These are phyloP conservation scores for Neurospora tetraspora DNA, from an alignment of 495 filamentous ascomycete genomes.

Conservation along the genomic window DNA sequence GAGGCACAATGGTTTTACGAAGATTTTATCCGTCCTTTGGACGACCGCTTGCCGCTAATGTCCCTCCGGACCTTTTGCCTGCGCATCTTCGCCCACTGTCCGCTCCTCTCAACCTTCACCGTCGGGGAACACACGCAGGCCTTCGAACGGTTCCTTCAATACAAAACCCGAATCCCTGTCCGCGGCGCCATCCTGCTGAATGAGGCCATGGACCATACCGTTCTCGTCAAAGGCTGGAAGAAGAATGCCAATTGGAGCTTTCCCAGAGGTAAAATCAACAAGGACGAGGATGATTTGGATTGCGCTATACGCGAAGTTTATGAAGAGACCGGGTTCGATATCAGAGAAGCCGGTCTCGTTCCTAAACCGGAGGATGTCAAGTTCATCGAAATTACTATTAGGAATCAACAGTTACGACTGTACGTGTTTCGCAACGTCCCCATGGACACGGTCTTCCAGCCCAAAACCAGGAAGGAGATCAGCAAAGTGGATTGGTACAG, in stretches of 20 bases:
- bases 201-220: constrained; percentile 77
- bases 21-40: constrained; percentile 89
- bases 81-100: constrained; percentile 87
- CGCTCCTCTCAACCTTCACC: constrained; percentile 71
- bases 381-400: constrained; percentile 75
- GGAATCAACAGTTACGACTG: constrained; percentile 83
- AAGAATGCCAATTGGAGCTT: constrained; percentile 96
- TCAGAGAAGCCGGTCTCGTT: constrained; percentile 62
- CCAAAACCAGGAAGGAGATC: constrained; percentile 91
- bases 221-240: constrained; percentile 96
- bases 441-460: constrained; percentile 75
- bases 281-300: constrained; percentile 82
- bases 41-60: constrained; percentile 75
- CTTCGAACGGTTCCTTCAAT: constrained; percentile 80
- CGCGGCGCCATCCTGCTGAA: constrained; percentile 90
- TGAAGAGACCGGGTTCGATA: constrained; percentile 89
- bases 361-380: constrained; percentile 58
- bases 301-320: constrained; percentile 91
- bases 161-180: constrained; percentile 90
- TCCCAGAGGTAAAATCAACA: constrained; percentile 93
- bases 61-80: constrained; percentile 72
- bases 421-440: constrained; percentile 85
- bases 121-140: constrained; percentile 66
- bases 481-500: constrained; percentile 92
- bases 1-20: constrained; percentile 99